Evolutionary conservation across 345 rosid genomes (phyloP).

Genomic region (Hirschfeldia incana): DNA sequence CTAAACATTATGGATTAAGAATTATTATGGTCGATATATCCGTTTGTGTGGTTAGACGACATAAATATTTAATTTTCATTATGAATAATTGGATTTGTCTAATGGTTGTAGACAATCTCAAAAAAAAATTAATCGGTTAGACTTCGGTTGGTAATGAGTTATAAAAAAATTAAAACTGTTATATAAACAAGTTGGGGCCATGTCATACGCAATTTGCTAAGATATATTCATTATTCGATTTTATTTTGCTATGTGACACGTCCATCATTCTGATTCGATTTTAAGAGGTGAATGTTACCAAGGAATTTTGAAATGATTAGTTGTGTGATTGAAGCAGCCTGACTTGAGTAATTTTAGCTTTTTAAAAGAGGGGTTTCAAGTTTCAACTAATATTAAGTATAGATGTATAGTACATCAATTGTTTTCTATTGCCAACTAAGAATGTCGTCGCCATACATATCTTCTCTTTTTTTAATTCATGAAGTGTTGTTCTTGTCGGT

Average conservation of each 20-base stretch:
- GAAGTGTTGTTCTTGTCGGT: constrained; percentile 8
- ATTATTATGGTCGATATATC: not conserved
- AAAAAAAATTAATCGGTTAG: not conserved
- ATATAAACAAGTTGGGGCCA: constrained; percentile 22
- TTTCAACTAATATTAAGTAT: constrained; percentile 21
- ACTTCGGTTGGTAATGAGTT: not conserved
- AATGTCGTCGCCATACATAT: constrained; percentile 10
- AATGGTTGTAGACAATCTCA: no score
- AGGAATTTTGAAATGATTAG: constrained; percentile 9
- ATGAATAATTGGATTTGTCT: not conserved
- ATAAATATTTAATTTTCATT: no score
- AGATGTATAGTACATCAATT: constrained; percentile 12
- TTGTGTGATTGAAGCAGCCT: constrained; percentile 25
- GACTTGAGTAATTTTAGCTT: constrained; percentile 10
- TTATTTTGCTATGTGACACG: constrained; percentile 4
- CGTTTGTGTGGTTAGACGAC: not conserved
- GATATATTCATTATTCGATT: constrained; percentile 35
- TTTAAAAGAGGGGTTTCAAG: not conserved
- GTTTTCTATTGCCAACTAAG: constrained; percentile 24
- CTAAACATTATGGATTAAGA: not conserved
- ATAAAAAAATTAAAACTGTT: constrained; percentile 5
- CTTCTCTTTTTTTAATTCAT: not conserved
- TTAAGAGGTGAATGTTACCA: constrained; percentile 24
- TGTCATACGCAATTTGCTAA: constrained; percentile 27
- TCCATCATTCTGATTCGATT: constrained; percentile 20